phyloP scores from a whole-genome alignment of 1,284 basidiomycete genomes.

The Boletus sp. region DNA sequence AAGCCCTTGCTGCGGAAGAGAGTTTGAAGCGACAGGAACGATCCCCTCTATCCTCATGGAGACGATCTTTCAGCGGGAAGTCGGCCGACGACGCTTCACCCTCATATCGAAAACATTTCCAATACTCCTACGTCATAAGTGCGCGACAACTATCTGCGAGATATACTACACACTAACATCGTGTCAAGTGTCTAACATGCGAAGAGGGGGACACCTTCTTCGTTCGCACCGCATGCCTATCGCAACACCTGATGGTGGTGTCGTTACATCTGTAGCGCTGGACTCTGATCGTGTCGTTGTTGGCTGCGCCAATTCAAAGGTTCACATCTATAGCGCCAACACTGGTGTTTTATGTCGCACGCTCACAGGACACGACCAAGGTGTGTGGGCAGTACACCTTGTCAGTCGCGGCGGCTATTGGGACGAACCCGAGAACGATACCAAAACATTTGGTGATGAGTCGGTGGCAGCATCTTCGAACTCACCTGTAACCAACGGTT shows the following conservation, averaged over 20 bases:
- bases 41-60: slow-evolving; percentile 23
- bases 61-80: slow-evolving; percentile 18
- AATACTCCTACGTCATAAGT: slow-evolving; percentile 74
- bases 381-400: slow-evolving; percentile 91
- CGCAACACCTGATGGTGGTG: slow-evolving; percentile 56
- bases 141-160: slow-evolving; percentile 26
- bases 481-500: slow-evolving; percentile 22
- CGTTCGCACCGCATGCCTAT: slow-evolving; percentile 66
- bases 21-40: slow-evolving; percentile 28
- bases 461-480: background rate
- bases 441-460: slow-evolving; percentile 5
- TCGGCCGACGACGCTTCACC: slow-evolving; percentile 29
- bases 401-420: slow-evolving; percentile 48
- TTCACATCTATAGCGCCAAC: slow-evolving; percentile 82
- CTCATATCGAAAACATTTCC: slow-evolving; percentile 73
- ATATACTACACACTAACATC: slow-evolving; percentile 3
- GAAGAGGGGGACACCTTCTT: slow-evolving; percentile 73
- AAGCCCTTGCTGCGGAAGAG: slow-evolving; percentile 36
- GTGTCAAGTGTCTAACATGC: slow-evolving; percentile 77
- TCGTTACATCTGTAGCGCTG: slow-evolving; percentile 85
- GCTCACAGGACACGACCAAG: slow-evolving; percentile 80
- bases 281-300: slow-evolving; percentile 86
- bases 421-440: slow-evolving; percentile 27
- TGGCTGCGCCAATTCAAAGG: slow-evolving; percentile 84
- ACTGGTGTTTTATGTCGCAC: slow-evolving; percentile 79